These are phyloP conservation scores for Kodamaea hsintzibuensis DNA, from an alignment of 805 yeast species.

Conservation along the genomic window DNA sequence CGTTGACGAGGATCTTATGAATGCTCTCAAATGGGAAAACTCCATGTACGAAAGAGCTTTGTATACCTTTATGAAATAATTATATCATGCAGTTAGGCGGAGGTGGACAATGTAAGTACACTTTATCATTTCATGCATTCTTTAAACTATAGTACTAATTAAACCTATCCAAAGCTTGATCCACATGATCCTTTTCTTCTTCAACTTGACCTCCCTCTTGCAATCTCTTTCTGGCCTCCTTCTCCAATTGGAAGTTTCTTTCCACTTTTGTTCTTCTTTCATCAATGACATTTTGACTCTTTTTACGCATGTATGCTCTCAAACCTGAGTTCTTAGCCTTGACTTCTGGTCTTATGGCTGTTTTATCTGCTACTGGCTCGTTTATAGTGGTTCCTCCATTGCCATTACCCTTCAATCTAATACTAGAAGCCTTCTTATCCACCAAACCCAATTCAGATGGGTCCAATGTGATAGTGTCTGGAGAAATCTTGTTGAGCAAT, in stretches of 20 bases:
- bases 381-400: constrained; percentile 23
- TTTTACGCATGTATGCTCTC: constrained; percentile 78
- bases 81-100: not conserved
- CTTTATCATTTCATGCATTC: not conserved
- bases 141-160: constrained; percentile 11
- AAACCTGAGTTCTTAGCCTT: constrained; percentile 82
- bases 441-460: constrained; percentile 86
- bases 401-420: constrained; percentile 55
- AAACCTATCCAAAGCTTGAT: constrained; percentile 52
- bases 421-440: constrained; percentile 62
- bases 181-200: constrained; percentile 53
- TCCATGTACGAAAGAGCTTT: constrained; percentile 17
- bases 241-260: constrained; percentile 71
- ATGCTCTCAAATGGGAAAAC: constrained; percentile 26
- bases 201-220: constrained; percentile 47
- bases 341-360: constrained; percentile 64
- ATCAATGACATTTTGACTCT: constrained; percentile 80
- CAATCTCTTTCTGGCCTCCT: constrained; percentile 60
- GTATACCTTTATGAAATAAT: not conserved
- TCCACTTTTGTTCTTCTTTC: constrained; percentile 80
- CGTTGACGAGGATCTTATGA: constrained; percentile 15
- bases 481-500: constrained; percentile 81
- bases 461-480: constrained; percentile 90
- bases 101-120: not conserved
- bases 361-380: constrained; percentile 41